phyloP scores from a whole-genome alignment of 176 grass and related monocot genomes.

The Themeda triandra region DNA sequence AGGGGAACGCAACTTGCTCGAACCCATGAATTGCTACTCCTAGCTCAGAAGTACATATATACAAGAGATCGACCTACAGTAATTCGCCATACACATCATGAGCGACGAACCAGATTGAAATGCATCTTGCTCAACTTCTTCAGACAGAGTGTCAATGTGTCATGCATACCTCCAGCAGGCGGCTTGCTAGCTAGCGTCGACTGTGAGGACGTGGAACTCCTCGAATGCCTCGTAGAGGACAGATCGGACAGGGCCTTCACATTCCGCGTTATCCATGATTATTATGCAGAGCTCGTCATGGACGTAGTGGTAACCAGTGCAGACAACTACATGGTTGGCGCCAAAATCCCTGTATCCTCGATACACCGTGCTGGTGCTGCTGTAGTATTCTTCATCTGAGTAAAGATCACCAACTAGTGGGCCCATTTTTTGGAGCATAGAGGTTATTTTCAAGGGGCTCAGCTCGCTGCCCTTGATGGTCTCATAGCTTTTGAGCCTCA shows the following conservation, averaged over 20 bases:
- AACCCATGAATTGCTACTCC: not conserved
- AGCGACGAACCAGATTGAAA: not conserved
- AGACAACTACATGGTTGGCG: not conserved
- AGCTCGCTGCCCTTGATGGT: too few species aligned
- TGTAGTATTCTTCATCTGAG: too few species aligned
- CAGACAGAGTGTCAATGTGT: too few species aligned
- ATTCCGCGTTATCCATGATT: not conserved
- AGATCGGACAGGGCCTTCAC: not conserved
- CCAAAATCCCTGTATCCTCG: too few species aligned
- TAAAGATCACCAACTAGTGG: too few species aligned
- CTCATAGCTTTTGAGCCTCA: too few species aligned
- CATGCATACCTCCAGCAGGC: not conserved
- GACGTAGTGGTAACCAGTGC: too few species aligned
- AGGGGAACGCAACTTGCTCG: too few species aligned
- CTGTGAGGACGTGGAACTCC: not conserved
- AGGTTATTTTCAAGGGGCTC: too few species aligned
- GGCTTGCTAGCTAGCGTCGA: not conserved
- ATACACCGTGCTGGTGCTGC: too few species aligned
- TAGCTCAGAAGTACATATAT: not conserved
- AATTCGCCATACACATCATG: not conserved
- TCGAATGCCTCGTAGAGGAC: not conserved
- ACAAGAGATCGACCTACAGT: not conserved
- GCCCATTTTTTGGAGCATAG: too few species aligned
- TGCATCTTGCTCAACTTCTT: not conserved
- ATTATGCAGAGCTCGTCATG: not conserved